These are phyloP conservation scores for Streptanthus diversifolius DNA, from an alignment of 345 rosid genomes.

Conservation along the genomic window DNA sequence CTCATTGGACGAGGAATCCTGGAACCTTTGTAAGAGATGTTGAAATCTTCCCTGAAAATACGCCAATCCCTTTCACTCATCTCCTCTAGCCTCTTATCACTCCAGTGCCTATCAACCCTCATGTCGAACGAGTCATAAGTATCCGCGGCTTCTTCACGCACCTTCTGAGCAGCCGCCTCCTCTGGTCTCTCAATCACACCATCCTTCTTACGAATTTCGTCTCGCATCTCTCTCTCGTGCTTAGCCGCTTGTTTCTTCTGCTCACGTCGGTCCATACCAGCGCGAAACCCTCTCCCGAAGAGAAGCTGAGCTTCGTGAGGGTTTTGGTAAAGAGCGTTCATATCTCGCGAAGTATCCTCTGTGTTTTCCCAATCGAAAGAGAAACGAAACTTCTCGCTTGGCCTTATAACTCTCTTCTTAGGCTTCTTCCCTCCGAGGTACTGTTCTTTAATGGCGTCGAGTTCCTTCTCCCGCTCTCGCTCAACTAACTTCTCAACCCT, in stretches of 20 bases:
- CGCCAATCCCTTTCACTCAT: slow-evolving; percentile 98
- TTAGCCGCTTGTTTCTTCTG: slow-evolving; percentile 92
- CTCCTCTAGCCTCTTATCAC: slow-evolving; percentile 81
- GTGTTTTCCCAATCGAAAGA: slow-evolving; percentile 97
- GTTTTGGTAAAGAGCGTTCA: slow-evolving; percentile 78
- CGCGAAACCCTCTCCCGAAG: slow-evolving; percentile 91
- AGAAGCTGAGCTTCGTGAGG: slow-evolving; percentile 95
- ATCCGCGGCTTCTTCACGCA: slow-evolving; percentile 78
- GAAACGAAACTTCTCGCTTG: slow-evolving; percentile 89
- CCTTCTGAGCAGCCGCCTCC: slow-evolving; percentile 74
- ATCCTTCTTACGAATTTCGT: slow-evolving; percentile 77
- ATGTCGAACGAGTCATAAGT: slow-evolving; percentile 87
- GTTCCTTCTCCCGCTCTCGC: slow-evolving; percentile 78
- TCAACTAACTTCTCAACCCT: slow-evolving; percentile 68
- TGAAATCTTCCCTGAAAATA: slow-evolving; percentile 87
- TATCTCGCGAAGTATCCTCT: slow-evolving; percentile 84
- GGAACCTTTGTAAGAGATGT: slow-evolving; percentile 88
- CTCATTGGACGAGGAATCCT: slow-evolving; percentile 92
- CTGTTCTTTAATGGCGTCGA: slow-evolving; percentile 83
- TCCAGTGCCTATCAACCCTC: slow-evolving; percentile 94
- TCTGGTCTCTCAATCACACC: slow-evolving; percentile 85
- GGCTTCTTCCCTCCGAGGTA: slow-evolving; percentile 90
- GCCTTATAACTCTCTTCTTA: slow-evolving; percentile 87
- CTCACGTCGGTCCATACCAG: slow-evolving; percentile 93
- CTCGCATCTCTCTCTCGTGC: slow-evolving; percentile 85